A percentile compares a stretch with the other conserved stretches of the same genome.
Evolutionary conservation across 2,329 filamentous ascomycete species (phyloP).

Genomic region (Penicillium sp.): DNA sequence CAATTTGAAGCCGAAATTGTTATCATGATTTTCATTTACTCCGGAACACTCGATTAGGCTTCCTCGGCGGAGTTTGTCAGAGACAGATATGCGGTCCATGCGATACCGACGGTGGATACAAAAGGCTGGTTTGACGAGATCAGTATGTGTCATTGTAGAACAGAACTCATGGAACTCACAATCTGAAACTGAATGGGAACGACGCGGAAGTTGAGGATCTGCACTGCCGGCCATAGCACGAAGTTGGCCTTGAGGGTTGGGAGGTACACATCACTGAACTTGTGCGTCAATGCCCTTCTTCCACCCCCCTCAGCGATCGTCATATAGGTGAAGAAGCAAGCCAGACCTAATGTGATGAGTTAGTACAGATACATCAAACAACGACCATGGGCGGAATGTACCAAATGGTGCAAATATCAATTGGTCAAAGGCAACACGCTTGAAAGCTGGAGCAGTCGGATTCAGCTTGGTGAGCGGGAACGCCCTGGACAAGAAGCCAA

Average conservation of each 20-base stretch:
- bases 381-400: constrained; percentile 37
- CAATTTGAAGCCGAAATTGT: constrained; percentile 13
- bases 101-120: constrained; percentile 91
- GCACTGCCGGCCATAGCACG: constrained; percentile 89
- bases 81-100: constrained; percentile 95
- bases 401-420: constrained; percentile 86
- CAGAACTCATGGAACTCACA: constrained; percentile 55
- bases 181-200: constrained; percentile 96
- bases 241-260: constrained; percentile 95
- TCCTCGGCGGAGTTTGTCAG: constrained; percentile 84
- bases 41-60: constrained; percentile 33
- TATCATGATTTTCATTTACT: constrained; percentile 15
- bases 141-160: constrained; percentile 5
- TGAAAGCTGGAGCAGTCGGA: constrained; percentile 73
- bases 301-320: constrained; percentile 91
- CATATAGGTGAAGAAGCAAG: constrained; percentile 92
- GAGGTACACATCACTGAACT: constrained; percentile 90
- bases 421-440: constrained; percentile 89
- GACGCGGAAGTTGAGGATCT: constrained; percentile 92
- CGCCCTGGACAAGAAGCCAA: constrained; percentile 71
- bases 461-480: constrained; percentile 81
- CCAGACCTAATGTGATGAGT: constrained; percentile 56
- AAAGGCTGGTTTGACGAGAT: constrained; percentile 64
- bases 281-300: constrained; percentile 69
- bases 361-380: constrained; percentile 6